phyloP scores from a whole-genome alignment of 805 yeast genomes.

The Saturnispora hagleri region DNA sequence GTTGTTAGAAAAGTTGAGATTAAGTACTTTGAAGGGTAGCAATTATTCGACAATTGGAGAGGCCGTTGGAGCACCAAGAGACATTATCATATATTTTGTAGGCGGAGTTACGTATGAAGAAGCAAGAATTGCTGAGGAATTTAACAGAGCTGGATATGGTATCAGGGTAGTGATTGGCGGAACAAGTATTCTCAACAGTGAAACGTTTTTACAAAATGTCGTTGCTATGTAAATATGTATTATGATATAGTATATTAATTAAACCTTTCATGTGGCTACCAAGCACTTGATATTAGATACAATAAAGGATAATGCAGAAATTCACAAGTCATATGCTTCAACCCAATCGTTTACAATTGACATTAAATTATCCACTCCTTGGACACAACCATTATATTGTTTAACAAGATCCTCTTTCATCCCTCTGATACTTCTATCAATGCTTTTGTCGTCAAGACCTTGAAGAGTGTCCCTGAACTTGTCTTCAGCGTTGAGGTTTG shows the following conservation, averaged over 20 bases:
- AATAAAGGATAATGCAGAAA: slow-evolving; percentile 6
- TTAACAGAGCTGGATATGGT: slow-evolving; percentile 47
- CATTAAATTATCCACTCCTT: slow-evolving; percentile 64
- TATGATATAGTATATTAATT: slow-evolving; percentile 10
- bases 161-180: slow-evolving; percentile 78
- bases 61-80: slow-evolving; percentile 36
- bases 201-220: slow-evolving; percentile 28
- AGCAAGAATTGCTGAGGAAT: slow-evolving; percentile 68
- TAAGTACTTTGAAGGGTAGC: slow-evolving; percentile 12
- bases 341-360: slow-evolving; percentile 61
- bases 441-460: slow-evolving; percentile 20
- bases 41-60: slow-evolving; percentile 14
- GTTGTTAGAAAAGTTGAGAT: slow-evolving; percentile 35
- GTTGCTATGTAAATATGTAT: slow-evolving; percentile 6
- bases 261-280: background rate
- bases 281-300: too few relatives aligned
- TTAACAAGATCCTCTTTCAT: slow-evolving; percentile 35
- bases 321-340: slow-evolving; percentile 55
- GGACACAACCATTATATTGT: slow-evolving; percentile 50
- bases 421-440: slow-evolving; percentile 25
- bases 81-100: slow-evolving; percentile 60
- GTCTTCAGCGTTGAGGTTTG: slow-evolving; percentile 71
- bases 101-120: slow-evolving; percentile 95
- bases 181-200: slow-evolving; percentile 45
- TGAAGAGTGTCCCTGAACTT: slow-evolving; percentile 35